Evolutionary conservation across 2,329 filamentous ascomycete genomes (phyloP), one percentile per base, ranked within the genome.

Genomic region (Ophidiomyces ophidiicola): DNA sequence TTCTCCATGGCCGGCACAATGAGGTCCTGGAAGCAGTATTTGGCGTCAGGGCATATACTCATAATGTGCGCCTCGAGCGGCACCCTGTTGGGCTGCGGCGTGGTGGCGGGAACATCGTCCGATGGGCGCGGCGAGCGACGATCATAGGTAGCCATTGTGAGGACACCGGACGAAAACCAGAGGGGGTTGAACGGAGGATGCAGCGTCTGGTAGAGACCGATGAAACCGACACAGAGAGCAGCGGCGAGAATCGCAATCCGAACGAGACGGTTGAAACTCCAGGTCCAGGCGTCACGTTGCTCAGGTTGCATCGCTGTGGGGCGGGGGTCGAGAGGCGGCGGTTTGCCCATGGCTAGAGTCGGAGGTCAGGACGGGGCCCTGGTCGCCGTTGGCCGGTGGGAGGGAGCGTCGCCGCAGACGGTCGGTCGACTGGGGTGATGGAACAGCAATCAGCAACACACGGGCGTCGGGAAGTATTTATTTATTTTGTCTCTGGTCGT

Each of bases 51-150:
- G 54, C 90, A 98, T 69, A 96, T 94, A 64, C 78, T 83, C 80
- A 96, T 98, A 51, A 96, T 90, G 59, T 96, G 88, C 41, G 85
- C 83, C 59, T 98, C 90, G 2, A 98, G 63, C 3, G 85, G 82
- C 3, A 96, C 80, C 42, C 52, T 23, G 42, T 45, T 35, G 18
- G 37, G 33, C 15, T 21, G 28, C 6, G 32, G 25, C 6, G 25
- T 33, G 8, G 37, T 29, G 12, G 32, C 37, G n/a, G 15, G 24
- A 15, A 29, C 37, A n/a, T 29, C 37, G 28, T 39, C 33, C n/a
- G n/a, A 32, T 39, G 36, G 36, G 30, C 32, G 12, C 17, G 20
- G 14, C 21, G 11, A 15, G 21, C 23, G 2, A n/a, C n/a, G n/a
- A n/a, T n/a, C n/a, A n/a, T n/a, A n/a, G n/a, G n/a, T n/a, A n/a